Percentiles rank a stretch among this genome's conserved stretches.
phyloP scores from a whole-genome alignment of 2,329 filamentous ascomycete genomes.

The Diaporthe australafricana region DNA sequence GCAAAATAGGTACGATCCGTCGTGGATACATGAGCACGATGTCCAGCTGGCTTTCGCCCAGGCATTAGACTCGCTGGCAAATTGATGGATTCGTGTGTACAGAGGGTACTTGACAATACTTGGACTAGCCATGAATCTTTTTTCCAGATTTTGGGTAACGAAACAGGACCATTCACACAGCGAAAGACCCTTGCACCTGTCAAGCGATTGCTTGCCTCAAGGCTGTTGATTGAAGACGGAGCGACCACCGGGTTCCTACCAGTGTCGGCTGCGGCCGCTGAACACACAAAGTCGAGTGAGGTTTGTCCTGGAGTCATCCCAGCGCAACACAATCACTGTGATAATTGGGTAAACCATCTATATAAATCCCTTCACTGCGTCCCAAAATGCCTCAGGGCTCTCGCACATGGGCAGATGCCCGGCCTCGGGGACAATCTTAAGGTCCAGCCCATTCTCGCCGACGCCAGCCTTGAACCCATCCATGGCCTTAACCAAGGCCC shows the following conservation, averaged over 20 bases:
- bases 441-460: slow-evolving; percentile 64
- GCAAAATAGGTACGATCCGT: slow-evolving; percentile 49
- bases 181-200: too few relatives aligned
- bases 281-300: neutral
- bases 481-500: slow-evolving; percentile 83
- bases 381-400: slow-evolving; percentile 74
- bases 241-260: neutral
- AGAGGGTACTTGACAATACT: neutral
- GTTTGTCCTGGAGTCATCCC: neutral
- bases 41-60: slow-evolving; percentile 51
- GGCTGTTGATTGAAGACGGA: neutral
- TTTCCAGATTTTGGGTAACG: neutral
- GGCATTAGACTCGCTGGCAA: slow-evolving; percentile 44
- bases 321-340: too few relatives aligned
- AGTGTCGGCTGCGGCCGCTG: too few relatives aligned
- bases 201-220: neutral
- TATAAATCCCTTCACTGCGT: slow-evolving; percentile 70
- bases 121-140: too few relatives aligned
- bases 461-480: slow-evolving; percentile 74
- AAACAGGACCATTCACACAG: neutral
- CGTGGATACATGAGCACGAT: slow-evolving; percentile 61
- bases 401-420: slow-evolving; percentile 91
- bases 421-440: slow-evolving; percentile 75
- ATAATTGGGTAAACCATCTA: slow-evolving; percentile 38
- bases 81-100: slow-evolving; percentile 46